phyloP scores from a whole-genome alignment of 108 stramenopile species.

The Cyclotella choctawhatcheeana region DNA sequence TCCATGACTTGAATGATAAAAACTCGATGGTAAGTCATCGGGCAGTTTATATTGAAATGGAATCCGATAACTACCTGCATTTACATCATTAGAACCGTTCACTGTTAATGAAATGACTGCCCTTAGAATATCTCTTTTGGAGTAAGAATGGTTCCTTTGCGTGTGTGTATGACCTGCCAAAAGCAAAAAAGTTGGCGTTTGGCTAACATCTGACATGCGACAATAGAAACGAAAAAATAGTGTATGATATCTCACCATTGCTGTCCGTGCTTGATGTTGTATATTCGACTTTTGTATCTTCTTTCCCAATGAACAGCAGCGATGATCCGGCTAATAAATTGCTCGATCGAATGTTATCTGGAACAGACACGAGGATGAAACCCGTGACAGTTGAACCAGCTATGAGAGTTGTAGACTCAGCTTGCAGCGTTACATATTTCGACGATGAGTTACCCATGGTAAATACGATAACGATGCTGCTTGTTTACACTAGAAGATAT shows the following conservation, averaged over 20 bases:
- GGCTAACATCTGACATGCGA: no score
- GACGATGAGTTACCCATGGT: neutral
- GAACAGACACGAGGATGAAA: constrained; percentile 4
- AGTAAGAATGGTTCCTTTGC: neutral
- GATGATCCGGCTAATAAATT: neutral
- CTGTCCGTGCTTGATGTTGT: neutral
- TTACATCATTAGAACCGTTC: neutral
- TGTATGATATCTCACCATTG: no score
- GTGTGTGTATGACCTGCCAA: neutral
- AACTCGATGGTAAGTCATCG: constrained; percentile 1
- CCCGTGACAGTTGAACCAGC: neutral
- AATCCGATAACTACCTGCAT: constrained; percentile 2
- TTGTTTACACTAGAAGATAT: no score
- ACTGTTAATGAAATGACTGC: constrained; percentile 1
- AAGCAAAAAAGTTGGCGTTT: no score
- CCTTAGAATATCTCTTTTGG: neutral
- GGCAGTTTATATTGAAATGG: constrained; percentile 10
- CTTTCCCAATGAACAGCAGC: constrained; percentile 6
- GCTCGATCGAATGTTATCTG: neutral
- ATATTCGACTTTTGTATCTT: constrained; percentile 9
- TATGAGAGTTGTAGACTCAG: neutral
- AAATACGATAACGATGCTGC: no score
- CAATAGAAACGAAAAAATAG: no score
- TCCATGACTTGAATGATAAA: constrained; percentile 8
- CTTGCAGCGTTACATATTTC: constrained; percentile 2